Base-by-base conservation (phyloP, 148 eudicot species). In the Vaccinium myrtillus region DNA sequence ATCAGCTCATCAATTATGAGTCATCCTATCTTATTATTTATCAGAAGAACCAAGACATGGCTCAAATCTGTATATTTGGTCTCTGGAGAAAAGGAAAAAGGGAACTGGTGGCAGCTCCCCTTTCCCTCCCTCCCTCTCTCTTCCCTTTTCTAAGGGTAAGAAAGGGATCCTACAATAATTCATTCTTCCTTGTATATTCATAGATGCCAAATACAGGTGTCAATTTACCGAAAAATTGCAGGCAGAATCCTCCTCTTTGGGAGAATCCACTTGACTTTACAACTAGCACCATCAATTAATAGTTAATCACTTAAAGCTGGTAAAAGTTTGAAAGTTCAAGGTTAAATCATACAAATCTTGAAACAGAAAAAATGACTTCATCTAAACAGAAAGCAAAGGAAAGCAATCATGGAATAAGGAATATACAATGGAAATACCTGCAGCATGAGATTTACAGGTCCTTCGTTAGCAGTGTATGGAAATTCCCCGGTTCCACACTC, bases 401-500 rank as follows among this genome's bases (percentile, higher is more conserved):
- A 78, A 21, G 23, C 23, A 53, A 71, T 43, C 43, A 70, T 49
- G 61, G 50, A 39, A 27, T 15, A 83, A 30, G 82, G 69, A 25
- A 49, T 30, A 14, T 50, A 8, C 13, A 58, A 32, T 7, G 11
- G 3, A 23, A 63, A 67, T 27, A 96, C 98, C 95, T 96, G 99
- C 88, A 96, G 87, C 99, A 94, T 96, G 55, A 96, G 95, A 89
- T 92, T 94, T 48, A 96, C 99, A 23, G 98, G 99, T 70, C 99
- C 99, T 63, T 96, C 97, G 85, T 84, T 93, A 67, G 95, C 94
- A 46, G 89, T 86, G 80, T 95, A 95, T 0, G 98, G 98, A 76
- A 95, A 95, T 83, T 94, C 98, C 81, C 99, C 99, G 1, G 99
- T 96, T 56, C 95, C 99, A 88, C 98, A 96, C 85, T 94, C 99